phyloP scores from a whole-genome alignment of 2,329 filamentous ascomycete genomes.

The Thyridium curvatum region DNA sequence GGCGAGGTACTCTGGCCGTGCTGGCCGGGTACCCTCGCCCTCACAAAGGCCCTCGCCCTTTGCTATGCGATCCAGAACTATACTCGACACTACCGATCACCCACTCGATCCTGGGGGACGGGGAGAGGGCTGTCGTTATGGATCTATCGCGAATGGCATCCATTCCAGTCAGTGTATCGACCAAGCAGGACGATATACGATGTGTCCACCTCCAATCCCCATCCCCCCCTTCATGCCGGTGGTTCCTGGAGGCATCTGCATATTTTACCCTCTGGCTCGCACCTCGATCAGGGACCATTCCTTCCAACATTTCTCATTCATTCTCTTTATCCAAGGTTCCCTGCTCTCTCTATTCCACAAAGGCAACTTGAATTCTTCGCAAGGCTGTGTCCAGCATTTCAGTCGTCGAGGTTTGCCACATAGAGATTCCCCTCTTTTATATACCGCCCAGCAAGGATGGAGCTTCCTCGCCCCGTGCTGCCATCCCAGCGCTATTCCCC shows the following conservation, averaged over 20 bases:
- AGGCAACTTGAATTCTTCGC: constrained; percentile 15
- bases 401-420: constrained; percentile 9
- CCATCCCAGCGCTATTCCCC: constrained; percentile 45
- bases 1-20: no score
- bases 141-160: no score
- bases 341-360: constrained; percentile 6
- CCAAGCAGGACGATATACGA: no score
- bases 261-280: constrained; percentile 2
- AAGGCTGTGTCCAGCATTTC: background rate
- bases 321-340: constrained; percentile 9
- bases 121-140: no score
- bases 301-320: constrained; percentile 11
- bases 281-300: constrained; percentile 3
- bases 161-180: no score
- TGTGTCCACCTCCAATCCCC: background rate
- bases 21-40: no score
- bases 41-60: no score
- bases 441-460: constrained; percentile 27
- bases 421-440: constrained; percentile 21
- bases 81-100: no score
- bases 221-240: background rate
- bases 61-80: no score
- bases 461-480: constrained; percentile 37
- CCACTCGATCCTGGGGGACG: no score
- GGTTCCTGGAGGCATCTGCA: background rate